These are phyloP conservation scores for Phytopythium kandeliae DNA, from an alignment of 352 stramenopile species.

Conservation along the genomic window DNA sequence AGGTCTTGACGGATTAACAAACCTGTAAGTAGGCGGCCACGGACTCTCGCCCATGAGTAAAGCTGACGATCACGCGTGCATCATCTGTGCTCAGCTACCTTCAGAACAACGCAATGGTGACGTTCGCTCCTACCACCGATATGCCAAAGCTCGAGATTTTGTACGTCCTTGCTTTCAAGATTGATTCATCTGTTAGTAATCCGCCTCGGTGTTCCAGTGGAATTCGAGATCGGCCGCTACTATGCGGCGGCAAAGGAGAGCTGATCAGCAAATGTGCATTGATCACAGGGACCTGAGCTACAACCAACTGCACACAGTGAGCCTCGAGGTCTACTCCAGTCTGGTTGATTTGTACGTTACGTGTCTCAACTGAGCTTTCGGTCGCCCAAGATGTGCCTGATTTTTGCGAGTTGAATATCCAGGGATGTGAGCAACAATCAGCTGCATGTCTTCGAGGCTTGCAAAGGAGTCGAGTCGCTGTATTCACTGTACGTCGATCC, in stretches of 20 bases:
- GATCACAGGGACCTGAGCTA: background rate
- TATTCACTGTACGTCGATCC: background rate
- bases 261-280: background rate
- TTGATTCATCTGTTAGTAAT: no score
- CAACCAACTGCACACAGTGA: background rate
- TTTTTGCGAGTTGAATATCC: background rate
- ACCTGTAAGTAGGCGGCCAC: background rate
- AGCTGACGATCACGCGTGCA: no score
- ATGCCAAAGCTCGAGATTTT: background rate
- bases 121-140: background rate
- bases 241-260: background rate
- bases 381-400: background rate
- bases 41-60: no score
- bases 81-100: background rate
- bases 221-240: background rate
- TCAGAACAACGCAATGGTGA: background rate
- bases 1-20: background rate
- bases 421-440: constrained; percentile 5
- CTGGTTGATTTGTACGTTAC: constrained; percentile 1
- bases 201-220: background rate
- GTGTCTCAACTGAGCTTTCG: background rate
- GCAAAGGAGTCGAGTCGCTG: background rate
- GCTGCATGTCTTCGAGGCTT: background rate
- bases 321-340: background rate
- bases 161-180: constrained; percentile 1